Conservation (phyloP, 768 basidiomycete genomes). For the Boletus sp. region DNA sequence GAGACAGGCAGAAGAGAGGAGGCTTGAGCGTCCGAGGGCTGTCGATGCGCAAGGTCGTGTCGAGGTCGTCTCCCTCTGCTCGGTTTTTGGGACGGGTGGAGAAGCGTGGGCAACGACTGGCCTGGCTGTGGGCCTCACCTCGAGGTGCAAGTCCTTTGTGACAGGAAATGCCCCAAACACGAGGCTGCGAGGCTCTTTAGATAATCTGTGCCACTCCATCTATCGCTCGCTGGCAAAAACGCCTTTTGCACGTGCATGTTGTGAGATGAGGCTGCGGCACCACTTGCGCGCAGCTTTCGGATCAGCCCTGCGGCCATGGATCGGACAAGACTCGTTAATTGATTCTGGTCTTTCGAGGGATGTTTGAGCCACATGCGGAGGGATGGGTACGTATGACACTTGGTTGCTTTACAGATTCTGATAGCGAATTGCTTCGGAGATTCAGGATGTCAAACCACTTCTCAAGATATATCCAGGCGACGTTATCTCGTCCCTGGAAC, state of each 20-base stretch:
- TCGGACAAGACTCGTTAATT: background rate
- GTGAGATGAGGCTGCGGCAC: conserved; percentile 6
- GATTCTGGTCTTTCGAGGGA: background rate
- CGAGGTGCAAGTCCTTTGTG: conserved; percentile 13
- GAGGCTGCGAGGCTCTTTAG: conserved; percentile 27
- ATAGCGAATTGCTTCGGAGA: background rate
- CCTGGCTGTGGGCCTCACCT: conserved; percentile 1
- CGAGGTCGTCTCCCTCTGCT: background rate
- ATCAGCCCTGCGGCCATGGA: conserved; percentile 11
- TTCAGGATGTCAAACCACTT: background rate
- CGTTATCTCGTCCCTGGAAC: background rate
- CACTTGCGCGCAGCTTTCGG: background rate
- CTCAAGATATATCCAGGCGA: background rate
- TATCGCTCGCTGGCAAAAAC: conserved; percentile 20
- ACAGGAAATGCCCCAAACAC: conserved; percentile 21
- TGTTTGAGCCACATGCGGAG: background rate
- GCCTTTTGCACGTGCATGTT: conserved; percentile 21
- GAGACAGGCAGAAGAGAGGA: background rate
- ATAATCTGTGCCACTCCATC: conserved; percentile 21
- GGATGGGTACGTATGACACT: background rate
- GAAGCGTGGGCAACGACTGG: background rate
- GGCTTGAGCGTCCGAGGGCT: background rate
- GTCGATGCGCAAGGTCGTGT: background rate
- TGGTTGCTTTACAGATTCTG: background rate
- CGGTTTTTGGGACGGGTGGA: background rate